Conservation (phyloP, 768 basidiomycete species). For the Gautieria morchelliformis region DNA sequence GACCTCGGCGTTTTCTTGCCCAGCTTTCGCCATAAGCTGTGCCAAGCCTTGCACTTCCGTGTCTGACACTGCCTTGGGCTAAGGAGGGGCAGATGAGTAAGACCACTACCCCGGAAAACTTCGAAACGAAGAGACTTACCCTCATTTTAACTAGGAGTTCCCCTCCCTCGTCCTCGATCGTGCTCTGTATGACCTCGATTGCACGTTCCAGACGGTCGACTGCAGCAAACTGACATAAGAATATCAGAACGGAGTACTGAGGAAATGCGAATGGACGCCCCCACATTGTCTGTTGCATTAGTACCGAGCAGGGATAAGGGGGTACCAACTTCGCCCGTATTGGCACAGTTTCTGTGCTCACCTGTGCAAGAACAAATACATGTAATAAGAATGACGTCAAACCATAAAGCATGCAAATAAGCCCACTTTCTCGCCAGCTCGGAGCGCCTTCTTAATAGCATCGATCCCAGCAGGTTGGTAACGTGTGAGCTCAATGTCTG, state of each 20-base stretch:
- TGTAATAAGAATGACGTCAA: no score
- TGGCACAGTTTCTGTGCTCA: conserved; percentile 82
- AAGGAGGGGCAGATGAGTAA: conserved; percentile 3
- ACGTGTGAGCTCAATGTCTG: conserved; percentile 95
- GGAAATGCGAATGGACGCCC: conserved; percentile 13
- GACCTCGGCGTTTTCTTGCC: conserved; percentile 90
- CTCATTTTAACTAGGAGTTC: conserved; percentile 93
- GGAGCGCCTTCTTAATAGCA: conserved; percentile 87
- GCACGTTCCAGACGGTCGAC: conserved; percentile 91
- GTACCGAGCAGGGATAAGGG: conserved; percentile 93
- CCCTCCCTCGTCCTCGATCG: conserved; percentile 80
- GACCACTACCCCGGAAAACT: not conserved
- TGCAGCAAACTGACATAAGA: conserved; percentile 52
- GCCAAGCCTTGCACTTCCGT: conserved; percentile 96
- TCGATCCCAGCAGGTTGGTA: conserved; percentile 94
- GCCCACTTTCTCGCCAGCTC: conserved; percentile 68
- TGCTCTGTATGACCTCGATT: conserved; percentile 78
- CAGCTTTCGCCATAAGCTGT: conserved; percentile 92
- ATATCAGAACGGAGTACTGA: not conserved
- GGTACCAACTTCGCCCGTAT: conserved; percentile 94
- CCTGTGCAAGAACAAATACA: conserved; percentile 6
- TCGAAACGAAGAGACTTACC: conserved; percentile 30
- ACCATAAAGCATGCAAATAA: not conserved
- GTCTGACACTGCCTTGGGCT: conserved; percentile 98
- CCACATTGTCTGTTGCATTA: conserved; percentile 91